These are phyloP conservation scores for Perkinsus marinus DNA, from an alignment of 169 alveolate species.

Conservation along the genomic window DNA sequence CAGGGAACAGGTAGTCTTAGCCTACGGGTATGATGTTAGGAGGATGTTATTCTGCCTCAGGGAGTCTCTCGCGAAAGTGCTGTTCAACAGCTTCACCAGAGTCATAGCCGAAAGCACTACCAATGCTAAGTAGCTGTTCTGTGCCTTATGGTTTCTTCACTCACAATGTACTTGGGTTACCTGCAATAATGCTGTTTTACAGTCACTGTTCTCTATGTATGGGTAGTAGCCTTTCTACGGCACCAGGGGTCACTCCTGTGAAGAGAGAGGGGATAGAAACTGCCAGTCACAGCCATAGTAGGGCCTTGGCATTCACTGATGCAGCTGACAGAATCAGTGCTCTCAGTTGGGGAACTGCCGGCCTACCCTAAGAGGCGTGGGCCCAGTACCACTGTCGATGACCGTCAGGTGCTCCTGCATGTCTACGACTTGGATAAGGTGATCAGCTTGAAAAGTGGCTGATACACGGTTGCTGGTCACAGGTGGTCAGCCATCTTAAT, in stretches of 20 bases:
- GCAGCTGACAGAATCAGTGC: too few relatives aligned
- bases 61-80: neutral
- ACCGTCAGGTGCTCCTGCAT: constrained; percentile 10
- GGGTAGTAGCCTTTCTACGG: neutral
- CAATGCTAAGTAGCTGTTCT: neutral
- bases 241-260: neutral
- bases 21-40: neutral
- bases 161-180: neutral
- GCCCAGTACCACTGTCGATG: neutral
- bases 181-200: too few relatives aligned
- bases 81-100: neutral
- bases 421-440: constrained; percentile 23
- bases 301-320: too few relatives aligned
- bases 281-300: too few relatives aligned
- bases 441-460: neutral
- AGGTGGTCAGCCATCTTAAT: constrained; percentile 5
- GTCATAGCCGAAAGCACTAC: neutral
- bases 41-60: neutral
- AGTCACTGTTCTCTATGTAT: neutral
- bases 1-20: neutral
- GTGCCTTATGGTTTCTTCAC: neutral
- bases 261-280: neutral
- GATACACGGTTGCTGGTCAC: neutral
- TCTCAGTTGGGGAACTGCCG: neutral
- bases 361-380: neutral